Base-by-base conservation (phyloP, 331 rosid genomes). In the Phaseolus coccineus region DNA sequence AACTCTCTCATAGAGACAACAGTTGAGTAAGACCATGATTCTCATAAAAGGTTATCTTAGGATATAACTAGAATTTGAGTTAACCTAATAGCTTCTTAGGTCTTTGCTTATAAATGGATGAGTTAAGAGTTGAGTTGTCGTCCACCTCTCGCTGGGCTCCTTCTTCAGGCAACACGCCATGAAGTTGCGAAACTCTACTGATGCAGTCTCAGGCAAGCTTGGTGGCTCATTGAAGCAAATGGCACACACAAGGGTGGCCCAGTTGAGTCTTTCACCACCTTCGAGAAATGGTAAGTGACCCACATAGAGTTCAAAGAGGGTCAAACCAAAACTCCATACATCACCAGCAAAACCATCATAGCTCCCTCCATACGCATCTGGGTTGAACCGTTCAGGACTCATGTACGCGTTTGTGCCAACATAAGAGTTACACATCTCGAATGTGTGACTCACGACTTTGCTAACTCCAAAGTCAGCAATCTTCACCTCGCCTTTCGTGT, bases 211-310 rank as follows among this genome's bases (percentile, higher is more conserved):
- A 9, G 97, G 97, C 61, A 88, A 55, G 6, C 61, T 73, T 0
- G 97, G 97, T 0, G 93, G 93, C 1, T 94, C 97, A 0, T 92
- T 90, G 51, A 94, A 91, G 51, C 97, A 94, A 19, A 94, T 90
- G 10, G 92, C 92, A 10, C 95, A 94, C 93, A 94, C 91, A 22
- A 55, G 58, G 10, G 58, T n/a, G 10, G 25, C 25, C 58, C 27
- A 52, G n/a, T n/a, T 6, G 4, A 24, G 58, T 2, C 27, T n/a
- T 2, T 52, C 11, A 22, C 59, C 59, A 1, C 0, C 1, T 19
- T 9, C 31, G 9, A 24, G 62, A 9, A 56, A 9, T 0, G 62
- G 61, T 11, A 56, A 56, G 2, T 56, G 62, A 10, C 15, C 62
- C 5, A 24, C 62, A 6, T 24, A 56, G 5, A 55, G 61, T 22